These are phyloP conservation scores for Lactarius sp. DNA, from an alignment of 768 basidiomycete genomes.

Conservation along the genomic window DNA sequence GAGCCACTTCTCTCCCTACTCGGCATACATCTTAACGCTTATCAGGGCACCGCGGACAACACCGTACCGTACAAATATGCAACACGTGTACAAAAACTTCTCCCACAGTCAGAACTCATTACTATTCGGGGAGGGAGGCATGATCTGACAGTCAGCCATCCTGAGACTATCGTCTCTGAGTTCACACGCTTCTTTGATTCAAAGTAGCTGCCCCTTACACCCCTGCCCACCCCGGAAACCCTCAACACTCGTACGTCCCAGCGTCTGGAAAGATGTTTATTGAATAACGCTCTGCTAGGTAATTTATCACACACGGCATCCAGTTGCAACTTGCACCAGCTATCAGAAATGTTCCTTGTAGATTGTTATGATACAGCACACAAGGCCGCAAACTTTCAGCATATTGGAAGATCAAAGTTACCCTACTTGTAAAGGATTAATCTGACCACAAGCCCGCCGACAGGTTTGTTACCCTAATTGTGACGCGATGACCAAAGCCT, in stretches of 20 bases:
- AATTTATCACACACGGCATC: slow-evolving; percentile 14
- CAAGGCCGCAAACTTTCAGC: neutral
- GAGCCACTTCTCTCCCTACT: slow-evolving; percentile 26
- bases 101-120: slow-evolving; percentile 44
- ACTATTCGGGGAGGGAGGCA: slow-evolving; percentile 51
- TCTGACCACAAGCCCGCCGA: neutral
- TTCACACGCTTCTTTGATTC: slow-evolving; percentile 21
- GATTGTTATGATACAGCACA: slow-evolving; percentile 2
- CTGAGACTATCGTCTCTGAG: slow-evolving; percentile 21
- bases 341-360: slow-evolving; percentile 3
- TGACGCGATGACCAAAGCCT: neutral
- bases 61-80: slow-evolving; percentile 56
- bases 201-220: slow-evolving; percentile 1
- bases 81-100: slow-evolving; percentile 39
- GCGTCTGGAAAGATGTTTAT: neutral
- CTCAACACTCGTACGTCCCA: slow-evolving; percentile 5
- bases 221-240: slow-evolving; percentile 8
- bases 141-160: slow-evolving; percentile 33
- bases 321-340: neutral
- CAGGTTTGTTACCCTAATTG: neutral
- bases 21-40: neutral
- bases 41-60: slow-evolving; percentile 53
- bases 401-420: slow-evolving; percentile 5
- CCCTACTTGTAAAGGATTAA: slow-evolving; percentile 9
- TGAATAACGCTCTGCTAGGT: slow-evolving; percentile 1